A percentile compares a stretch with the other conserved stretches of the same genome.
These are phyloP conservation scores for Flaveria trinervia DNA, from an alignment of 129 eudicot species.

Conservation along the genomic window DNA sequence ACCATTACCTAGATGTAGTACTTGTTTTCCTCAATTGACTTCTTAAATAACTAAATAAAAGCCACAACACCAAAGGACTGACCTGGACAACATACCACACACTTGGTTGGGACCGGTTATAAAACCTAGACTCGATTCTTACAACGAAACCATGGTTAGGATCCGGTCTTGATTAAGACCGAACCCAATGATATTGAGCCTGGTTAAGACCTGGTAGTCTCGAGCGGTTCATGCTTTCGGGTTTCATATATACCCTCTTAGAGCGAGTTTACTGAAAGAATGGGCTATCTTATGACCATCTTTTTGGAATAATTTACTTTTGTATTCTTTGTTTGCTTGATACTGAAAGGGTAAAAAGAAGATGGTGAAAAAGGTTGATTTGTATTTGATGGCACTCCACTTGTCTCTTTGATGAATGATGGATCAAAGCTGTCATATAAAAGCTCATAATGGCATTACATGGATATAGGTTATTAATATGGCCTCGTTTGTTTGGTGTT, in stretches of 20 bases:
- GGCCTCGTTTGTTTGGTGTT: background rate
- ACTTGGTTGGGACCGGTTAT: background rate
- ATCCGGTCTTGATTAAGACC: background rate
- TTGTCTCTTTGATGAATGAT: conserved; percentile 14
- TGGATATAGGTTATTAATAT: conserved; percentile 19
- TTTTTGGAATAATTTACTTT: background rate
- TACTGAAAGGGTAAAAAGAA: conserved; percentile 16
- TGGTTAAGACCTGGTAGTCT: background rate
- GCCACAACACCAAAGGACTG: background rate
- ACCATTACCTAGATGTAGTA: background rate
- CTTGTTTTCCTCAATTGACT: too few relatives aligned
- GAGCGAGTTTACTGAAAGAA: background rate
- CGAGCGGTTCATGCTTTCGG: background rate
- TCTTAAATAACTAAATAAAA: too few relatives aligned
- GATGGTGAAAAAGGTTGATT: conserved; percentile 2
- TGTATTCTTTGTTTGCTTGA: conserved; percentile 10
- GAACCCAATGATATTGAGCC: background rate
- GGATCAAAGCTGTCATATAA: conserved; percentile 25
- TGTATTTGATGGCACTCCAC: conserved; percentile 8
- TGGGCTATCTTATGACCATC: background rate
- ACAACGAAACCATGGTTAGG: background rate
- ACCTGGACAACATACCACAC: background rate
- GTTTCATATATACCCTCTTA: background rate
- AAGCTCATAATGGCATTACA: conserved; percentile 27
- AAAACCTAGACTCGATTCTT: background rate